Conservation (phyloP, 306 rosid genomes). For the Quercus rubra region DNA sequence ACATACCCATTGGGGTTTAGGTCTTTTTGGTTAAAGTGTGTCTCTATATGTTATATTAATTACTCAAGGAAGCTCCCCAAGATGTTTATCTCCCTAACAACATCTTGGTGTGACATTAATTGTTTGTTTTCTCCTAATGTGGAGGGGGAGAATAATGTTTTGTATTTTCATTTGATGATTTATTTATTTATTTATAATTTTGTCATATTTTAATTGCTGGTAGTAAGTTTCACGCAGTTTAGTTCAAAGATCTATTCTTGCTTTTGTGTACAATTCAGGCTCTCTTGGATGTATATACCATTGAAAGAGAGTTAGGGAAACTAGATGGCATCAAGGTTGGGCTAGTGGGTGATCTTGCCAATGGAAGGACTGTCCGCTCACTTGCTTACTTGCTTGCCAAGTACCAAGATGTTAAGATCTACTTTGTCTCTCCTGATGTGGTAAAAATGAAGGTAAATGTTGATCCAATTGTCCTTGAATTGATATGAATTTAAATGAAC, state of each 20-base stretch:
- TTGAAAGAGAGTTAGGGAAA: conserved; percentile 80
- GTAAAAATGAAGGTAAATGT: conserved; percentile 83
- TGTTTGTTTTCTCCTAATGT: background rate
- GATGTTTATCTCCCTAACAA: too few relatives aligned
- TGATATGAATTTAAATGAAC: background rate
- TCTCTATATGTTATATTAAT: too few relatives aligned
- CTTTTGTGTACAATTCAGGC: conserved; percentile 47
- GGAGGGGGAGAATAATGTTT: background rate
- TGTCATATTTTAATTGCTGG: background rate
- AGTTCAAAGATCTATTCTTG: background rate
- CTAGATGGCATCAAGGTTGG: conserved; percentile 78
- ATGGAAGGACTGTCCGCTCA: conserved; percentile 89
- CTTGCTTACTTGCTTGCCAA: conserved; percentile 85
- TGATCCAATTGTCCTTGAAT: background rate
- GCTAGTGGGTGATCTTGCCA: conserved; percentile 90
- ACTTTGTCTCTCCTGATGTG: conserved; percentile 75
- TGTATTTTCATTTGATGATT: background rate
- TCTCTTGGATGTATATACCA: conserved; percentile 79
- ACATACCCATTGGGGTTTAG: too few relatives aligned
- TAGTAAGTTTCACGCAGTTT: background rate
- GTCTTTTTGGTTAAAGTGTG: too few relatives aligned
- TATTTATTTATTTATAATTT: background rate
- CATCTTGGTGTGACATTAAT: background rate
- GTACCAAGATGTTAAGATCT: conserved; percentile 68
- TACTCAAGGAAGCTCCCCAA: too few relatives aligned